Conservation (phyloP, 768 basidiomycete species). For the Xerocomus potaroensis region DNA sequence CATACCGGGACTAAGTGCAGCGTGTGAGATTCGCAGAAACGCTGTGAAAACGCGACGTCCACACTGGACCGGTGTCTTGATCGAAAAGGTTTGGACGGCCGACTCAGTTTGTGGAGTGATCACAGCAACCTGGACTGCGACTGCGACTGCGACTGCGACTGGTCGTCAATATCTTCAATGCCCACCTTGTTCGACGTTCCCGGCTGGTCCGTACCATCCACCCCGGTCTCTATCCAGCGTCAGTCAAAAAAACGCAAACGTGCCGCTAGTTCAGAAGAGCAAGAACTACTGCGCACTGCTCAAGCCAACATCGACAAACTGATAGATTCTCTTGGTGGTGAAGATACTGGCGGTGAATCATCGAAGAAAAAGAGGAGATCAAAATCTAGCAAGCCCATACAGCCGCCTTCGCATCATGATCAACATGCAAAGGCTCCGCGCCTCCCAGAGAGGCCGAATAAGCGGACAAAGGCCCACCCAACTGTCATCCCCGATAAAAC, state of each 20-base stretch:
- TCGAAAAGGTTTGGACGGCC: too few relatives aligned
- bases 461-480: slow-evolving; percentile 12
- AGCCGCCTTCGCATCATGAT: slow-evolving; percentile 5
- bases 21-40: slow-evolving; percentile 13
- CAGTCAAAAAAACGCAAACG: slow-evolving; percentile 49
- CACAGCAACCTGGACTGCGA: slow-evolving; percentile 2
- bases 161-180: slow-evolving; percentile 19
- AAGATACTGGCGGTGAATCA: slow-evolving; percentile 20
- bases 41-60: slow-evolving; percentile 18
- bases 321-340: slow-evolving; percentile 42
- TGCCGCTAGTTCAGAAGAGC: slow-evolving; percentile 37
- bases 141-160: too few relatives aligned
- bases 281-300: slow-evolving; percentile 34
- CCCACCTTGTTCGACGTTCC: slow-evolving; percentile 57
- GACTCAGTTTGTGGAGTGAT: too few relatives aligned
- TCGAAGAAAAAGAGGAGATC: slow-evolving; percentile 20
- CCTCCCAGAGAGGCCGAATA: slow-evolving; percentile 1
- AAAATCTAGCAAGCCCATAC: slow-evolving; percentile 1
- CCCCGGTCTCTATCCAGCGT: slow-evolving; percentile 35
- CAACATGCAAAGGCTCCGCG: slow-evolving; percentile 2
- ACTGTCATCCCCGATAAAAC: slow-evolving; percentile 3
- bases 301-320: slow-evolving; percentile 60
- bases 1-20: slow-evolving; percentile 7
- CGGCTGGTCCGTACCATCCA: slow-evolving; percentile 57
- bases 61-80: slow-evolving; percentile 6